Evolutionary conservation across 139 green algal species (phyloP), one percentile per base, ranked within the genome.

Genomic region (Klebsormidium nitens): DNA sequence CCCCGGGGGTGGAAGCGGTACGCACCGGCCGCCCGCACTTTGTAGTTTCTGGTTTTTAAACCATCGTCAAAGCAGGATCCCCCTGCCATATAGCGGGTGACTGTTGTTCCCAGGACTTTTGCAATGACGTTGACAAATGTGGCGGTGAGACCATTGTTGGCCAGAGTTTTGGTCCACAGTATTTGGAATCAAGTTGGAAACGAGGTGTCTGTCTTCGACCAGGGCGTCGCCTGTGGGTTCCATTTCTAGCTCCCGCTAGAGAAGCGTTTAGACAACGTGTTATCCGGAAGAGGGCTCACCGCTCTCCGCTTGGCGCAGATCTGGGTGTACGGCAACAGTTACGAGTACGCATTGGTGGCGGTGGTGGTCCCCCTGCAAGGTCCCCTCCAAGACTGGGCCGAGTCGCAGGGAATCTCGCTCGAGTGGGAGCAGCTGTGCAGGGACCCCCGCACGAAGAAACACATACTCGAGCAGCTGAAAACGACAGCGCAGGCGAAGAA

Each of bases 291-390:
- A 52, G 17, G 44, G 17, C 17, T 52, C 17, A 52, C 44, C 44
- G 44, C 44, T 52, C 19, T 52, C 17, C 19, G 44, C 19, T 81
- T 96, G 8, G 56, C 81, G 36, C 89, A 95, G 79, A 72, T 72
- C 0, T 97, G 94, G 81, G 91, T 97, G 49, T 93, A 95, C 69
- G 91, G 91, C 29, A 87, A 97, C 82, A 89, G 78, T 36, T 78
- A 96, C 35, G 64, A 82, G 69, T 58, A 81, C 5, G 80, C 91
- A 71, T 83, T 97, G 58, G 91, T 97, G 44, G 89, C 87, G 0
- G 60, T 96, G 8, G 84, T 90, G 23, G 85, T 96, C 40, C 91
- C 91, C 2, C n/a, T n/a, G n/a, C n/a, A n/a, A n/a, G n/a, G n/a
- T n/a, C n/a, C n/a, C n/a, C n/a, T n/a, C n/a, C n/a, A n/a, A n/a